A percentile compares a stretch with the other conserved stretches of the same genome.
Conservation (phyloP, 805 yeast species). For the Komagataella mondaviorum region DNA sequence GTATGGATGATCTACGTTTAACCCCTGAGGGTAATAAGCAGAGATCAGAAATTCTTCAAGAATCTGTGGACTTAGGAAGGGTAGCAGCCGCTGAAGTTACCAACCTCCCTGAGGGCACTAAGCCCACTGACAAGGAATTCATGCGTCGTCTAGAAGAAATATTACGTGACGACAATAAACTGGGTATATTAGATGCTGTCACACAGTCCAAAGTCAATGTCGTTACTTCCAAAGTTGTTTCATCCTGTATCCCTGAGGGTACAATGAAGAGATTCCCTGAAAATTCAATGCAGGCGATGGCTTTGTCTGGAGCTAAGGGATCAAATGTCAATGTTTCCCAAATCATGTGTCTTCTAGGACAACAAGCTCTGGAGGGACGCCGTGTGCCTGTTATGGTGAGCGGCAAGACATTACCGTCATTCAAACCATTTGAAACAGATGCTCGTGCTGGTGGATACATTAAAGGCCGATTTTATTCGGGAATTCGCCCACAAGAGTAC, state of each 20-base stretch:
- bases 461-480: constrained; percentile 93
- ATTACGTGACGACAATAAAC: constrained; percentile 81
- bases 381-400: constrained; percentile 99
- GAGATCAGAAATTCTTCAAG: constrained; percentile 73
- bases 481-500: constrained; percentile 96
- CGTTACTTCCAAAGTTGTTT: constrained; percentile 88
- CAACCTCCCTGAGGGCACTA: constrained; percentile 45
- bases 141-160: constrained; percentile 86
- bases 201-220: constrained; percentile 86
- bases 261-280: constrained; percentile 91
- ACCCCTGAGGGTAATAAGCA: constrained; percentile 83
- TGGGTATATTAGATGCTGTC: constrained; percentile 91
- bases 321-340: constrained; percentile 97
- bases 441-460: constrained; percentile 98
- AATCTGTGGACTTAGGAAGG: constrained; percentile 74
- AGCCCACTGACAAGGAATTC: constrained; percentile 41
- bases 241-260: constrained; percentile 91
- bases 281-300: constrained; percentile 98
- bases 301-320: constrained; percentile 98
- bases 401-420: constrained; percentile 94
- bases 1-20: constrained; percentile 96
- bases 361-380: constrained; percentile 98
- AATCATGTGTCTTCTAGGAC: constrained; percentile 98
- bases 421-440: constrained; percentile 92
- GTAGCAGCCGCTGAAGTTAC: constrained; percentile 92